Evolutionary conservation across 2,329 filamentous ascomycete species (phyloP), one percentile per base, ranked within the genome.

Genomic region (Pezicula radicicola): DNA sequence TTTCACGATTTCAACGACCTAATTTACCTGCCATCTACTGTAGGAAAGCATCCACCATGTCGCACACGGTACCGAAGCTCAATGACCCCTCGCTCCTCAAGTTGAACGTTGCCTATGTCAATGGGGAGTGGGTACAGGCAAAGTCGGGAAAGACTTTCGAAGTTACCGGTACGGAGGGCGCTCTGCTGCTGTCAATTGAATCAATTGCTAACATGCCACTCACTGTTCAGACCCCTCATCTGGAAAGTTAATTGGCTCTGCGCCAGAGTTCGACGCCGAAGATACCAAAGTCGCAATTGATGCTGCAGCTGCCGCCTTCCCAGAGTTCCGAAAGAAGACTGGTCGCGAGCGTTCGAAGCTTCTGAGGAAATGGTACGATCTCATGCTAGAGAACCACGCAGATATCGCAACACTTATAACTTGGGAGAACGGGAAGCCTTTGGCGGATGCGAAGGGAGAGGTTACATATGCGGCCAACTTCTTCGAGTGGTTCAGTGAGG

Each of bases 111-210:
- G 60, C 84, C 64, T 97, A 93, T 67, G 85, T 97, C 66, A 93
- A 99, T 68, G 94, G 94, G 65, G 81, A 96, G 80, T 99, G 92
- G 89, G 82, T 95, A 56, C 79, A 81, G 62, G 89, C 93, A 61
- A 83, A 84, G 65, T 96, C 91, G 1, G 90, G 91, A 66, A 85
- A 95, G 80, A 96, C 91, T 43, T 99, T 97, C 70, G 86, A 94
- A 68, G 89, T 97, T 54, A 78, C 82, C 58, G 87, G 85, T 87
- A 72, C 39, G 19, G 19, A 12, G 21, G 10, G 21, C 5, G 27
- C 21, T 10, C 30, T 42, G 44, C 9, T 33, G 18, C 44, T n/a
- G 7, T 16, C 7, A 41, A 6, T 40, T 36, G 27, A 18, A 9
- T 40, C 16, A n/a, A 50, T 54, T 10, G n/a, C 18, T 47, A 37